Evolutionary conservation across 176 grass and related monocot genomes (phyloP).

Genomic region (Aegilops sharonensis): DNA sequence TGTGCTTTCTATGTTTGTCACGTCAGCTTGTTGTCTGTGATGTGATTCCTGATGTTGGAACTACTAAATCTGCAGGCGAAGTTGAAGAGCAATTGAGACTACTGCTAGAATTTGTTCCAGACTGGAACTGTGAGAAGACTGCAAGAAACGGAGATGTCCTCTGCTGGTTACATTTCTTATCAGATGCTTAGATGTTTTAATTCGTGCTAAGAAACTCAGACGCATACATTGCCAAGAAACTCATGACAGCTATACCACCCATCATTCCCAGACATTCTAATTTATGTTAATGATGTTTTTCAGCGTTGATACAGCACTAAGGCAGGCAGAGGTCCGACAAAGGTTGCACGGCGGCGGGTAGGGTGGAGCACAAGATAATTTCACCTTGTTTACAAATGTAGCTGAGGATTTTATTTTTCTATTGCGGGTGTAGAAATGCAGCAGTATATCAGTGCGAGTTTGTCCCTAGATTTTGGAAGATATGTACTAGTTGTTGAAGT

Average conservation of each 20-base stretch:
- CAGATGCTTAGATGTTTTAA: too few relatives aligned
- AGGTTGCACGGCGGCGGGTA: constrained; percentile 51
- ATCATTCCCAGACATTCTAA: neutral
- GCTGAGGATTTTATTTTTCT: too few relatives aligned
- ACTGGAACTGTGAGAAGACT: too few relatives aligned
- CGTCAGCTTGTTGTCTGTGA: neutral
- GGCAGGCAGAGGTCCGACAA: constrained; percentile 55
- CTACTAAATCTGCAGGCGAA: constrained; percentile 50
- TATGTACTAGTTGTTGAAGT: too few relatives aligned
- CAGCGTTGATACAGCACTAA: neutral
- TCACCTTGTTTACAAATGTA: neutral
- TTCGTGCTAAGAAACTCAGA: too few relatives aligned
- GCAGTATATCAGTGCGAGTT: too few relatives aligned
- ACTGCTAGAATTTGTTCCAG: constrained; percentile 14
- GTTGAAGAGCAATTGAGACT: constrained; percentile 60
- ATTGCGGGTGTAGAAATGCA: too few relatives aligned
- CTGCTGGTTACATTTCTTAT: too few relatives aligned
- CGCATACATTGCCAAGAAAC: too few relatives aligned
- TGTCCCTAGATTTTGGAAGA: too few relatives aligned
- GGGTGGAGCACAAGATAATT: neutral
- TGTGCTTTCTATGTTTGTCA: neutral
- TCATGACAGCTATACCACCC: too few relatives aligned
- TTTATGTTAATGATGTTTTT: neutral
- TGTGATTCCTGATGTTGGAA: constrained; percentile 13
- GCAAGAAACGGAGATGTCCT: too few relatives aligned